Base-by-base conservation (phyloP, 1,284 basidiomycete species). In the Papiliotrema laurentii region DNA sequence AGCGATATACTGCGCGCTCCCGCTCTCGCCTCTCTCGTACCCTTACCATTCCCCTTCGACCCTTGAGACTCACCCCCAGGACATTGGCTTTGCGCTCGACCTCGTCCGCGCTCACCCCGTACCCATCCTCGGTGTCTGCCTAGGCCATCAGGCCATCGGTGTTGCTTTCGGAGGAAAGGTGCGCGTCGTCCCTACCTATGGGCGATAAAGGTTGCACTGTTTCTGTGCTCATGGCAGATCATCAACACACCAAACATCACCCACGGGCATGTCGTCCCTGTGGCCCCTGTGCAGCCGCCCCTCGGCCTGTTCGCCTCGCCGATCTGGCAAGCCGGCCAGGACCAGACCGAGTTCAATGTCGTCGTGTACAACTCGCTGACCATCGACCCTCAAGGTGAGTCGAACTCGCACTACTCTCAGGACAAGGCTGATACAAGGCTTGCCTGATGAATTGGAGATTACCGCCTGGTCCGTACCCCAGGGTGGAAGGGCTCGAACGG, bases 141-240 rank as follows among this genome's bases (percentile, higher is more conserved):
- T 97, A 11, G 94, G 94, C 0, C 81, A 93, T 47, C 94, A 97
- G 69, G 93, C 91, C 51, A 79, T 97, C 30, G 87, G 82, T 0
- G 78, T 87, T 7, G 85, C 85, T 44, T 83, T 81, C 57, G 91
- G 90, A 11, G 91, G 83, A 0, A 65, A 66, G 50, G 73, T 76
- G 10, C 62, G 68, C 30, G 60, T 84, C 19, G 72, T 5, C 26
- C 76, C 51, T 74, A 78, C 51, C n/a, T n/a, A n/a, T n/a, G n/a
- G n/a, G n/a, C n/a, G n/a, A n/a, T n/a, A n/a, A n/a, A n/a, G n/a
- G n/a, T n/a, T n/a, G n/a, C n/a, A n/a, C n/a, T n/a, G n/a, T n/a
- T n/a, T n/a, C n/a, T n/a, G n/a, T 51, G 26, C 26, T 34, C 2
- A 24, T 43, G 25, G 25, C 36, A 74, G 72, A 75, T 75, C 51